Evolutionary conservation across 805 yeast species (phyloP), one percentile per base, ranked within the genome.

Genomic region (Metschnikowia kunwiensis): DNA sequence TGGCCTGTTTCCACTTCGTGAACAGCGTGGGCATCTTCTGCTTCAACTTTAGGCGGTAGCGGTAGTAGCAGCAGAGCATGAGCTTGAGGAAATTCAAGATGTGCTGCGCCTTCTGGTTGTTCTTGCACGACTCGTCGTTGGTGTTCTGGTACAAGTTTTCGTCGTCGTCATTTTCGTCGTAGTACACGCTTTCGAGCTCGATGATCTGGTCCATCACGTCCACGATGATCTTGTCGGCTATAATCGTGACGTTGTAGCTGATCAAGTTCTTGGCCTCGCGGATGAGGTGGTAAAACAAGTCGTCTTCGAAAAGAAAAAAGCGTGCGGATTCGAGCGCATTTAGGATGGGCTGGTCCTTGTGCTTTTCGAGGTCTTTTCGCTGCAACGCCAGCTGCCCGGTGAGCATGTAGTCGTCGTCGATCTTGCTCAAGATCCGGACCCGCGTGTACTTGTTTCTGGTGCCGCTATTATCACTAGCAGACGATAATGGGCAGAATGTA

Each of bases 231-330:
- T 78, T 80, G 42, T 80, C 78, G 34, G 72, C 74, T 20, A 83
- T 78, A 12, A 80, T 72, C 11, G 71, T 69, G 4, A 86, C 91
- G 36, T 83, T 81, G 46, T 80, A 77, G 13, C 87, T 77, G 7
- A 81, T 72, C 40, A 91, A 63, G 5, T 70, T 55, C 20, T 81
- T 72, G 1, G 95, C 86, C 58, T 91, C 98, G 44, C 80, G 76
- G 16, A 80, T 70, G 37, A 91, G 60, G 49, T 82, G 88, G 57
- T 76, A 78, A 63, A 86, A 86, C 36, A 91, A 67, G 57, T 91
- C 97, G 52, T 86, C 93, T 54, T 91, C 97, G 62, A 91, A 91
- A 6, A 89, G 67, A 41, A 77, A 75, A 44, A 74, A 80, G 30
- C 96, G 71, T 0, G 94, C 88, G 33, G 64, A 75, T 24, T 74